Percentiles rank a stretch among this genome's conserved stretches.
Evolutionary conservation across 2,329 filamentous ascomycete genomes (phyloP).

Genomic region (Neoscytalidium dimidiatum): DNA sequence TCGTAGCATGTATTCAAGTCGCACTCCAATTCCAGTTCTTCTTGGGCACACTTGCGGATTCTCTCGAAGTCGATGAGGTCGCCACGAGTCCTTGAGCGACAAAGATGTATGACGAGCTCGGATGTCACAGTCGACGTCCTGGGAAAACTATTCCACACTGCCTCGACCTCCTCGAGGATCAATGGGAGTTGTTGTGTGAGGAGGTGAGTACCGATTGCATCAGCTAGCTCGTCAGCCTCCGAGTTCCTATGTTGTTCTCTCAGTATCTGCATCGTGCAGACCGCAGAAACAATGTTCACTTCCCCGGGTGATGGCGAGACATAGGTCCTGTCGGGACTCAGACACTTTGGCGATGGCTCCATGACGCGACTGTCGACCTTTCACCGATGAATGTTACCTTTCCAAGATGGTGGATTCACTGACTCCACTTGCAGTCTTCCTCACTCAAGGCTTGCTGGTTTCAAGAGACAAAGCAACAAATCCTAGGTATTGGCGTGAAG

Average conservation of each 20-base stretch:
- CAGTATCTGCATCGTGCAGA: not conserved
- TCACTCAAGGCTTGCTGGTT: no score
- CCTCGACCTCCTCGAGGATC: not conserved
- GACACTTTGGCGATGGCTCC: not conserved
- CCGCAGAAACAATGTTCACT: not conserved
- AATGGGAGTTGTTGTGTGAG: not conserved
- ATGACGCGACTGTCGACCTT: not conserved
- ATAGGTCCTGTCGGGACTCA: not conserved
- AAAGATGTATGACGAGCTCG: not conserved
- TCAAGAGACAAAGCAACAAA: no score
- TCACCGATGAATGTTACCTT: not conserved
- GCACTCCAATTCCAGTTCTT: not conserved
- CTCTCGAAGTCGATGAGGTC: not conserved
- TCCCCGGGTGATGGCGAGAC: not conserved
- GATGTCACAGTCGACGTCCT: not conserved
- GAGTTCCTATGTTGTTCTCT: no score
- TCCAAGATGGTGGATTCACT: no score
- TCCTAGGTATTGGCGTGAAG: no score
- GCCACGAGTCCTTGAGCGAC: not conserved
- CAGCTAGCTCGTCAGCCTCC: not conserved
- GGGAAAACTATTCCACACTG: not conserved
- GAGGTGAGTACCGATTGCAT: not conserved
- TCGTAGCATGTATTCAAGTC: not conserved
- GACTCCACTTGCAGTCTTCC: no score
- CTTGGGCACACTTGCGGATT: not conserved